Conservation (phyloP, 805 yeast species). For the Candida tallmaniae region DNA sequence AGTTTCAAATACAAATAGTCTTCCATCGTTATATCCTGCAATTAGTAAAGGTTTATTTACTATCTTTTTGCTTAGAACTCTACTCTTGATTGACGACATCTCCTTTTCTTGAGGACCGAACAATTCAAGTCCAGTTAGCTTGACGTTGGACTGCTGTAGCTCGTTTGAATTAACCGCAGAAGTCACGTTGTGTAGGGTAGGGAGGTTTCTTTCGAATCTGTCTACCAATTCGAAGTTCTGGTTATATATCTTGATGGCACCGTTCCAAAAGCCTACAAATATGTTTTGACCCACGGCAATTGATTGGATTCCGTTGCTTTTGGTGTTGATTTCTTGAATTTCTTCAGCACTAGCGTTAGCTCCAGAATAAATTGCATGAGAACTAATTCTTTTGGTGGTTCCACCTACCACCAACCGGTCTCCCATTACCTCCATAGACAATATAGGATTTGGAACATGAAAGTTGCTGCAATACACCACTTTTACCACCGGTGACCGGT, state of each 20-base stretch:
- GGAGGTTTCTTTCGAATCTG: conserved; percentile 12
- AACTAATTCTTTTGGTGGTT: conserved; percentile 36
- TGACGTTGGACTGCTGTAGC: conserved; percentile 3
- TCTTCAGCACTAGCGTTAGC: neutral
- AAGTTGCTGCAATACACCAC: conserved; percentile 20
- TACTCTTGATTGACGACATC: neutral
- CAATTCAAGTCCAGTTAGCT: conserved; percentile 3
- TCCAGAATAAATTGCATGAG: conserved; percentile 8
- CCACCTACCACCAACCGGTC: conserved; percentile 42
- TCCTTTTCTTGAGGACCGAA: neutral
- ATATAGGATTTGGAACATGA: conserved; percentile 54
- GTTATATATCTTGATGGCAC: conserved; percentile 30
- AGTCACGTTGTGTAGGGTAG: conserved; percentile 4
- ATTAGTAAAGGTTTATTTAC: conserved; percentile 4
- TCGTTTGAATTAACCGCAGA: neutral
- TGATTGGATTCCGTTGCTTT: conserved; percentile 18
- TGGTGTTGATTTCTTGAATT: conserved; percentile 6
- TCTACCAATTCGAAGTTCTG: conserved; percentile 5
- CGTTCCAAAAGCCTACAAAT: conserved; percentile 48
- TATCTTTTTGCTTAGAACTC: conserved; percentile 2
- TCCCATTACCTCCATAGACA: conserved; percentile 32
- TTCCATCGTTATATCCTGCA: conserved; percentile 13
- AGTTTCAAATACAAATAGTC: conserved; percentile 9
- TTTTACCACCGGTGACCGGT: conserved; percentile 19
- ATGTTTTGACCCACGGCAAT: conserved; percentile 20